phyloP scores from a whole-genome alignment of 768 basidiomycete species.

The Naganishia vishniacii region DNA sequence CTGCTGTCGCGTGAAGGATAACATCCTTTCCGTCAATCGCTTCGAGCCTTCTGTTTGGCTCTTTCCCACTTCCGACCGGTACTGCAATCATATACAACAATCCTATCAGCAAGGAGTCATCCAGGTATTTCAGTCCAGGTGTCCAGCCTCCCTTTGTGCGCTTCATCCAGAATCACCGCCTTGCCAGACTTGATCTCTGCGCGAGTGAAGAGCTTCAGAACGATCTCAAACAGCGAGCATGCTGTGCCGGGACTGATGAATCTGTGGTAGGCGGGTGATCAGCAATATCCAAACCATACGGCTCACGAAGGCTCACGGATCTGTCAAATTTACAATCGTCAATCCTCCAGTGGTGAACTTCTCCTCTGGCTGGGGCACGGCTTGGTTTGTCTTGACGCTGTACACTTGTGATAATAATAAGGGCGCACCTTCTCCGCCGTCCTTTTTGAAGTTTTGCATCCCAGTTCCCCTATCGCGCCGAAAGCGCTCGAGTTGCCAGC shows the following conservation, averaged over 20 bases:
- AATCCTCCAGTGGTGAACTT: slow-evolving; percentile 22
- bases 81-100: no score
- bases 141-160: no score
- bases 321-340: slow-evolving; percentile 26
- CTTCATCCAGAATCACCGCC: slow-evolving; percentile 25
- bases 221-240: slow-evolving; percentile 27
- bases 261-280: neutral
- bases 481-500: no score
- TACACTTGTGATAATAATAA: no score
- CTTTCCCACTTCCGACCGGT: slow-evolving; percentile 19
- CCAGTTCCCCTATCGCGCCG: no score
- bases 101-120: no score
- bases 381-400: slow-evolving; percentile 13
- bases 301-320: slow-evolving; percentile 11
- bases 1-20: slow-evolving; percentile 25
- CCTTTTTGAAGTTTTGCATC: no score
- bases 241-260: slow-evolving; percentile 25
- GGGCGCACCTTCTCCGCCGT: no score
- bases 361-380: slow-evolving; percentile 9
- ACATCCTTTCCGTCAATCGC: slow-evolving; percentile 23
- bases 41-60: slow-evolving; percentile 22
- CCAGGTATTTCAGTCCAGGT: no score
- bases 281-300: no score
- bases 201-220: slow-evolving; percentile 26
- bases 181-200: slow-evolving; percentile 19